phyloP scores from a whole-genome alignment of 371 early-diverging fungal species.

The Mucor plumbeus region DNA sequence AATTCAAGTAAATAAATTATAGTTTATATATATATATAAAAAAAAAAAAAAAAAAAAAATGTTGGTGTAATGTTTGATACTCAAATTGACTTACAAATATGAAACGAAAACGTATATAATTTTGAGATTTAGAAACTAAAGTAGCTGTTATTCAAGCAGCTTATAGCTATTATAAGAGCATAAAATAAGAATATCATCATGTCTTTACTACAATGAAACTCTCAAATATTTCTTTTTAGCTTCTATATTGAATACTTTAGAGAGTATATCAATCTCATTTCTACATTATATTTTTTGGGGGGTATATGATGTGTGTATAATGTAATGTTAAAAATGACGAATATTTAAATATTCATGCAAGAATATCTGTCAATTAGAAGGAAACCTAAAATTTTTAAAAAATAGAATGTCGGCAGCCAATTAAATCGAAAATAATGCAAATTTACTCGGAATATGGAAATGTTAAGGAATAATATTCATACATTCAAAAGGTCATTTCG shows the following conservation, averaged over 20 bases:
- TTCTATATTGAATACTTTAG: not conserved
- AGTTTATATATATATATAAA: not conserved
- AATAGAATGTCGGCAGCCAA: not conserved
- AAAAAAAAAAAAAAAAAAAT: too few relatives aligned
- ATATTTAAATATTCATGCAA: not conserved
- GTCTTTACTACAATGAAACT: not conserved
- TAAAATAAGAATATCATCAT: not conserved
- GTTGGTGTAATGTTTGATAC: not conserved
- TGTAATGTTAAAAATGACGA: not conserved
- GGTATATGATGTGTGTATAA: not conserved
- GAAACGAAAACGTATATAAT: not conserved
- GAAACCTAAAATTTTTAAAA: not conserved
- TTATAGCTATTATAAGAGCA: not conserved
- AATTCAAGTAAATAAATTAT: not conserved
- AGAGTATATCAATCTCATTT: not conserved
- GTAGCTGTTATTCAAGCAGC: not conserved
- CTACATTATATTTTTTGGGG: not conserved
- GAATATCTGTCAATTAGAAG: not conserved
- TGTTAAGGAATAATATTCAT: not conserved
- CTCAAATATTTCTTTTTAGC: not conserved
- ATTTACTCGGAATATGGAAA: constrained; percentile 3
- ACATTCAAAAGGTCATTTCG: too few relatives aligned
- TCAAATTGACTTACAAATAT: not conserved
- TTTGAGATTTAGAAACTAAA: not conserved
- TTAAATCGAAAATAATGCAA: not conserved